Base-by-base conservation (phyloP, 306 rosid species). In the Trifolium pratense region DNA sequence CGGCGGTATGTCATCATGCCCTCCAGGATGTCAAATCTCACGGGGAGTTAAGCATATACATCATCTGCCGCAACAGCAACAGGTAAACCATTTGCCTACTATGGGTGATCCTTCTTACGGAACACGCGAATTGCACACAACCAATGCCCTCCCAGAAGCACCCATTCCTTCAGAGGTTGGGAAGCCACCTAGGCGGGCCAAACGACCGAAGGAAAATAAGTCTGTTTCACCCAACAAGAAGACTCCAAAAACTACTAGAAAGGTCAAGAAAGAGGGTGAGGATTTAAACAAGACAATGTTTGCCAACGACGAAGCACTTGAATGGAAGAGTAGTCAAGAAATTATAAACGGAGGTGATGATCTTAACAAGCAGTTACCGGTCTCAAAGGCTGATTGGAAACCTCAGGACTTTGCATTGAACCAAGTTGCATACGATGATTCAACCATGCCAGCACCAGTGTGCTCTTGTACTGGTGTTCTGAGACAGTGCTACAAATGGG, bases 401-500 rank as follows among this genome's bases (percentile, higher is more conserved):
- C 88, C 87, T 15, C 97, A 88, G 73, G 99, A 94, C 79, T 75
- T 94, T 80, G 98, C 6, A 91, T 26, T 95, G 82, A 95, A 95
- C 75, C 97, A 91, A 70, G 99, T 95, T 39, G 88, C 88, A 8
- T 95, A 83, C 29, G 99, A 95, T 40, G 99, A 95, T 70, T 86
- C 97, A 0, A 95, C 99, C 49, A 95, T 95, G 97, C 99, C 99
- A 52, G 89, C 96, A 0, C 99, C 99, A 1, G 86, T 82, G 5
- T 95, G 99, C 79, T 91, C 97, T 8, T 95, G 99, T 87, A 95
- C 99, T 1, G 91, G 97, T 66, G 83, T 79, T 16, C 75, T 79
- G 43, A 87, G 96, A 65, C 99, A 95, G 75, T 95, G 99, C 86
- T 95, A 95, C 92, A 95, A 95, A 82, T 95, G 97, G 99, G 97